phyloP scores from a whole-genome alignment of 176 grass and related monocot genomes.

The Typha latifolia region DNA sequence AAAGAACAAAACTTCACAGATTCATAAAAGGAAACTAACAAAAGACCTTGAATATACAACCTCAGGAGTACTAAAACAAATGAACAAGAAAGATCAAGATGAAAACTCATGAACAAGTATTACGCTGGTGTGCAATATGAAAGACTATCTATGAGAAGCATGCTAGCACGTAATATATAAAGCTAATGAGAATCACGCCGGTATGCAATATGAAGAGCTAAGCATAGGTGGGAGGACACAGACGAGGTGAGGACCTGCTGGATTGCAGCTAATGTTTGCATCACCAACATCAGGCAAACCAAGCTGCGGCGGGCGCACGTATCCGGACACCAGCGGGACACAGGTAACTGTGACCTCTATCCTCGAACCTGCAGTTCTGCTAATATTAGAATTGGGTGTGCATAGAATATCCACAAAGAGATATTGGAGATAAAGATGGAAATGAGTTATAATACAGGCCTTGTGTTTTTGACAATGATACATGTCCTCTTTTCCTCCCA shows the following conservation, averaged over 20 bases:
- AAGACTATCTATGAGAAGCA: too few species aligned
- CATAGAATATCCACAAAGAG: background rate
- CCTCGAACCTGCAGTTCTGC: slow-evolving; percentile 61
- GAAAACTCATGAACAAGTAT: too few species aligned
- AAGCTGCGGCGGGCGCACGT: slow-evolving; percentile 77
- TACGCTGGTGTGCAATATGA: too few species aligned
- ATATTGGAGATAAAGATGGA: background rate
- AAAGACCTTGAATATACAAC: too few species aligned
- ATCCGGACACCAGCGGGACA: slow-evolving; percentile 80
- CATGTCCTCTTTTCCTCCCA: slow-evolving; percentile 82
- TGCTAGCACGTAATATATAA: too few species aligned
- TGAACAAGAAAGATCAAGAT: background rate
- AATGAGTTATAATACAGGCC: slow-evolving; percentile 26
- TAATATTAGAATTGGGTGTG: slow-evolving; percentile 10
- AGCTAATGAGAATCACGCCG: slow-evolving; percentile 34
- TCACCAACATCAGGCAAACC: slow-evolving; percentile 67
- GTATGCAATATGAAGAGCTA: slow-evolving; percentile 95
- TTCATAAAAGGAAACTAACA: too few species aligned
- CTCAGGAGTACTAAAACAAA: too few species aligned
- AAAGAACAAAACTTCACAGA: too few species aligned
- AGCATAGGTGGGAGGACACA: slow-evolving; percentile 82
- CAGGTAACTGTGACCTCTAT: slow-evolving; percentile 90
- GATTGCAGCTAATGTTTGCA: slow-evolving; percentile 76
- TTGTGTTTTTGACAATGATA: slow-evolving; percentile 49
- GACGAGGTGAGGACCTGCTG: slow-evolving; percentile 80